Evolutionary conservation across 2,329 filamentous ascomycete species (phyloP).

Genomic region (Trichoderma harzianum): DNA sequence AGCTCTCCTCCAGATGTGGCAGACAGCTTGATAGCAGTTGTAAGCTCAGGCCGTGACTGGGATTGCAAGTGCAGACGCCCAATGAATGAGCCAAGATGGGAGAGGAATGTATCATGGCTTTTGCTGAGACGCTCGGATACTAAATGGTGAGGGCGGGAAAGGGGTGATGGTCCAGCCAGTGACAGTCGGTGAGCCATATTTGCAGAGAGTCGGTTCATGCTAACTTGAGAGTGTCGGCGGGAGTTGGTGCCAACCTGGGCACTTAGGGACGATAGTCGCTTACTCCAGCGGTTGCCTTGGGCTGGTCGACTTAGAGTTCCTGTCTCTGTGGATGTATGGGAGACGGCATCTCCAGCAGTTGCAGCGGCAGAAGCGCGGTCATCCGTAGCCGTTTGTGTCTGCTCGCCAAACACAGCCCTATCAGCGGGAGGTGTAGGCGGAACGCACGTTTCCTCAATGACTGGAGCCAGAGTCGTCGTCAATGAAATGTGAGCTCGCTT

Average conservation of each 20-base stretch:
- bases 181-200: constrained; percentile 72
- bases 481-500: constrained; percentile 48
- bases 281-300: constrained; percentile 38
- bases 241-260: constrained; percentile 31
- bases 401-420: constrained; percentile 46
- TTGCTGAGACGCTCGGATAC: constrained; percentile 78
- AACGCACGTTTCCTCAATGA: constrained; percentile 55
- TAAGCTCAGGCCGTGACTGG: constrained; percentile 80
- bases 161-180: constrained; percentile 61
- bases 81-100: constrained; percentile 88
- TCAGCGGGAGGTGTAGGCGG: constrained; percentile 64
- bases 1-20: constrained; percentile 77
- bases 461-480: constrained; percentile 51
- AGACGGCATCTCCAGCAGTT: constrained; percentile 33
- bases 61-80: constrained; percentile 86
- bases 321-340: constrained; percentile 13
- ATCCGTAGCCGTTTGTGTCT: constrained; percentile 29
- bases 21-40: constrained; percentile 77
- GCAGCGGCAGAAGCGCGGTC: constrained; percentile 41
- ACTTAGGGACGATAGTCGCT: constrained; percentile 47
- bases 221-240: constrained; percentile 37
- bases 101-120: constrained; percentile 84
- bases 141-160: constrained; percentile 64
- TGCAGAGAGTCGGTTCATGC: constrained; percentile 47
- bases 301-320: constrained; percentile 24